phyloP scores from a whole-genome alignment of 2,329 filamentous ascomycete genomes.

The Periconia sp. region DNA sequence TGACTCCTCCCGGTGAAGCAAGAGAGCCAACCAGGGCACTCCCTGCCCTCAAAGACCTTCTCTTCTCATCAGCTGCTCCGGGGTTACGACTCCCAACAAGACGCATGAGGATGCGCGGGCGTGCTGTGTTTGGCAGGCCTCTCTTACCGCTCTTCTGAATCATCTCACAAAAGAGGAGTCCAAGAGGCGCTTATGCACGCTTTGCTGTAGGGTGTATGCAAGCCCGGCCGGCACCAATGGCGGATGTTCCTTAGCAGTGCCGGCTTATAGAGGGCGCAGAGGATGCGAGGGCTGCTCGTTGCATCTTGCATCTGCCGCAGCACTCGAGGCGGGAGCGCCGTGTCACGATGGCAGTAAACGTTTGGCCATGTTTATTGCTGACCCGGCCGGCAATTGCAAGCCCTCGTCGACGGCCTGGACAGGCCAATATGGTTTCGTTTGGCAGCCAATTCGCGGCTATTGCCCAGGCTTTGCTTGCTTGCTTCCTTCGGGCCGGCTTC shows the following conservation, averaged over 20 bases:
- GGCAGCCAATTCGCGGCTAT: slow-evolving; percentile 24
- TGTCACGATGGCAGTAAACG: slow-evolving; percentile 27
- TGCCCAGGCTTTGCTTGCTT: slow-evolving; percentile 18
- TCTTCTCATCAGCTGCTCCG: slow-evolving; percentile 23
- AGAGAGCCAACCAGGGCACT: no score
- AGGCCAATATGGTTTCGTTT: slow-evolving; percentile 17
- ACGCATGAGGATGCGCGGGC: slow-evolving; percentile 32
- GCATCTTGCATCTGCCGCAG: slow-evolving; percentile 28
- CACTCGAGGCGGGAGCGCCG: slow-evolving; percentile 13
- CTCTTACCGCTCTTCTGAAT: slow-evolving; percentile 50
- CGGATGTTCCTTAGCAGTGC: slow-evolving; percentile 20
- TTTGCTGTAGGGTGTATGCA: slow-evolving; percentile 37
- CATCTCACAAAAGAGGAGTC: slow-evolving; percentile 30
- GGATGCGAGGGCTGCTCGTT: no score
- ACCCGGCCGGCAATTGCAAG: slow-evolving; percentile 17
- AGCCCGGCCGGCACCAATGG: slow-evolving; percentile 34
- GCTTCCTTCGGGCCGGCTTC: slow-evolving; percentile 37
- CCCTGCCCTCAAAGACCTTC: slow-evolving; percentile 12
- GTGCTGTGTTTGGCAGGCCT: slow-evolving; percentile 30
- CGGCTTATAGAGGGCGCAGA: no score
- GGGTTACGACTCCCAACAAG: slow-evolving; percentile 37
- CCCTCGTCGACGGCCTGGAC: slow-evolving; percentile 13
- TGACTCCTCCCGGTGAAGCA: slow-evolving; percentile 18
- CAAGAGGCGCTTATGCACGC: slow-evolving; percentile 45
- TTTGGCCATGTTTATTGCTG: slow-evolving; percentile 23